phyloP scores from a whole-genome alignment of 2,329 filamentous ascomycete genomes.

The Drechslerella dactyloides region DNA sequence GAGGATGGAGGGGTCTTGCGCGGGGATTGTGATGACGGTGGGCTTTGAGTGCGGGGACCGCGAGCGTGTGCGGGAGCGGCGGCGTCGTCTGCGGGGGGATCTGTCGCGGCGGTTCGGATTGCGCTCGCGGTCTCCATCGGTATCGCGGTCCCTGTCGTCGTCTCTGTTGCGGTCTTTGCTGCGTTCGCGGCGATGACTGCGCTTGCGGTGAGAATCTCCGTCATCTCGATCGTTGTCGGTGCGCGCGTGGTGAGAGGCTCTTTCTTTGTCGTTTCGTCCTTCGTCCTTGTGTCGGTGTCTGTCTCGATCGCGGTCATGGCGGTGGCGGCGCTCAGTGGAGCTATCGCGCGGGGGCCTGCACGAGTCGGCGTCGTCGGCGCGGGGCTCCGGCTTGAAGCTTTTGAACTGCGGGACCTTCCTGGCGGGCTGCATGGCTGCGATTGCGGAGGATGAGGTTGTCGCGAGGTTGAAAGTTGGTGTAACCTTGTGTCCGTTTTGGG shows the following conservation, averaged over 20 bases:
- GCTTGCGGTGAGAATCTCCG: constrained; percentile 6
- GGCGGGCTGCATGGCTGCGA: background rate
- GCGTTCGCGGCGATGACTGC: constrained; percentile 13
- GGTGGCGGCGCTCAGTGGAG: constrained; percentile 3
- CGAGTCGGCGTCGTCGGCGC: constrained; percentile 32
- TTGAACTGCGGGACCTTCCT: constrained; percentile 44
- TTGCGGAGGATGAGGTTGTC: no score
- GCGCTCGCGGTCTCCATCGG: constrained; percentile 13
- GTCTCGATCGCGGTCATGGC: background rate
- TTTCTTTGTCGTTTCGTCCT: no score
- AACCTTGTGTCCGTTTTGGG: no score
- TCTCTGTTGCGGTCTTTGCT: constrained; percentile 10
- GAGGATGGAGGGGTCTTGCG: constrained; percentile 39
- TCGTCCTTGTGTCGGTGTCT: no score
- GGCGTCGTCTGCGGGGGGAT: background rate
- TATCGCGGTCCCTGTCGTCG: constrained; percentile 22
- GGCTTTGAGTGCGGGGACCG: constrained; percentile 10
- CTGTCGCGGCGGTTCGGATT: background rate
- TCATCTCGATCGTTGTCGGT: no score
- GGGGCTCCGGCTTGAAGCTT: constrained; percentile 27
- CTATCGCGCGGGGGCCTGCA: constrained; percentile 33
- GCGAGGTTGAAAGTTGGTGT: no score
- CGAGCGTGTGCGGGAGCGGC: constrained; percentile 20
- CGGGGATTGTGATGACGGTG: constrained; percentile 24
- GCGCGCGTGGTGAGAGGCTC: no score